A percentile compares a stretch with the other conserved stretches of the same genome.
These are phyloP conservation scores for Lecanicillium sp. DNA, from an alignment of 2,329 filamentous ascomycete genomes.

Conservation along the genomic window DNA sequence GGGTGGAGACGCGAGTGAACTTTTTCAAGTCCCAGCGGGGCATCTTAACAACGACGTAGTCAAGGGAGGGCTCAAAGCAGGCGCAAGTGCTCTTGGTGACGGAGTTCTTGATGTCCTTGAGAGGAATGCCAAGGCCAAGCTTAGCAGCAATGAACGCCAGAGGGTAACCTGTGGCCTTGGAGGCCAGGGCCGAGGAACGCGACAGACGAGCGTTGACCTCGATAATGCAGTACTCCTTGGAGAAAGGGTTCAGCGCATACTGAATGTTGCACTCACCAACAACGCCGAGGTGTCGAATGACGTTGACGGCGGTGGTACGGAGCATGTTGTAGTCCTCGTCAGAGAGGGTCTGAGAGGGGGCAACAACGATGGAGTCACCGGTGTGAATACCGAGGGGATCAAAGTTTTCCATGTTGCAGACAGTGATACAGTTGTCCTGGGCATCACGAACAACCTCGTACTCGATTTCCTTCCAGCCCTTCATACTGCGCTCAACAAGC, in stretches of 20 bases:
- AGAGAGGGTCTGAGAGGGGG: slow-evolving; percentile 91
- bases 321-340: slow-evolving; percentile 99
- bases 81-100: slow-evolving; percentile 94
- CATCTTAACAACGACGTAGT: slow-evolving; percentile 98
- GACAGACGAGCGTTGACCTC: slow-evolving; percentile 97
- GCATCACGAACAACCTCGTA: slow-evolving; percentile 96
- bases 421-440: slow-evolving; percentile 96
- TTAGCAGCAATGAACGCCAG: slow-evolving; percentile 96
- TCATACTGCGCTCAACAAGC: slow-evolving; percentile 96
- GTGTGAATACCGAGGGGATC: slow-evolving; percentile 97
- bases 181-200: slow-evolving; percentile 88
- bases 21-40: slow-evolving; percentile 98
- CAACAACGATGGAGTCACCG: slow-evolving; percentile 96
- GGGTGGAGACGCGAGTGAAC: slow-evolving; percentile 92
- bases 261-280: slow-evolving; percentile 99
- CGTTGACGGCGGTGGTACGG: slow-evolving; percentile 91
- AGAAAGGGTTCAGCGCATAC: slow-evolving; percentile 93
- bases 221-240: slow-evolving; percentile 96
- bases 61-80: slow-evolving; percentile 96
- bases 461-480: slow-evolving; percentile 99
- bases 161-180: slow-evolving; percentile 95
- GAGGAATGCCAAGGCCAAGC: slow-evolving; percentile 85
- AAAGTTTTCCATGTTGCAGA: slow-evolving; percentile 99
- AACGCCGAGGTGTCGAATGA: slow-evolving; percentile 93
- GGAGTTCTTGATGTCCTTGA: slow-evolving; percentile 94